Conservation (phyloP, 1,139 yeast genomes). For the Kurtzmaniella quercitrusa region DNA sequence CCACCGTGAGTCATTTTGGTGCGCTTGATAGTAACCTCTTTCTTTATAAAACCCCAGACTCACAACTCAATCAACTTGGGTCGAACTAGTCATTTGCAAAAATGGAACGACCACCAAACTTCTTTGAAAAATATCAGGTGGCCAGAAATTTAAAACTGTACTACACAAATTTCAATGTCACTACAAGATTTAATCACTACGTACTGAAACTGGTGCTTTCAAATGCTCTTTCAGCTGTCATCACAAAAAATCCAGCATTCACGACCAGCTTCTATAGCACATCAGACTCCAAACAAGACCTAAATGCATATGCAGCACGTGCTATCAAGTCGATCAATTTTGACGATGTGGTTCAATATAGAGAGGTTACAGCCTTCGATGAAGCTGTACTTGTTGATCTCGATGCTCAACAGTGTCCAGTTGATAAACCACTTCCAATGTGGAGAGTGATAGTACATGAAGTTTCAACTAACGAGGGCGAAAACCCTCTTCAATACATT, state of each 20-base stretch:
- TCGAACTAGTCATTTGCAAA: too few relatives aligned
- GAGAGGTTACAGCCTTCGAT: constrained; percentile 14
- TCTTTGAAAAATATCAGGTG: constrained; percentile 24
- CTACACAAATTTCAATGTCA: constrained; percentile 27
- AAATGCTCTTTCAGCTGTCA: constrained; percentile 19
- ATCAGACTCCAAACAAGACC: constrained; percentile 9
- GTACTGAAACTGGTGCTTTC: constrained; percentile 19
- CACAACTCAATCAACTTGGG: too few relatives aligned
- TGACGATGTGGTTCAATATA: constrained; percentile 22
- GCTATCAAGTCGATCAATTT: constrained; percentile 19
- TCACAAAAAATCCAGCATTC: constrained; percentile 20
- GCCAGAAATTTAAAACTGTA: constrained; percentile 19
- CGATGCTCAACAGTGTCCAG: constrained; percentile 17
- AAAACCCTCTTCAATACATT: constrained; percentile 15
- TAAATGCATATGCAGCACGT: constrained; percentile 12
- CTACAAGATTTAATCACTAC: constrained; percentile 19
- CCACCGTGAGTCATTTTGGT: too few relatives aligned
- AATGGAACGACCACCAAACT: constrained; percentile 3
- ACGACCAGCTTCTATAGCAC: constrained; percentile 17
- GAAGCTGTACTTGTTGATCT: constrained; percentile 15
- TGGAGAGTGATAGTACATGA: constrained; percentile 27
- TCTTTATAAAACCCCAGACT: too few relatives aligned
- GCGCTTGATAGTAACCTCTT: too few relatives aligned
- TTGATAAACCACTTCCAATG: constrained; percentile 19
- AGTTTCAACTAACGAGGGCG: neutral